These are phyloP conservation scores for Tarenaya hassleriana DNA, from an alignment of 345 rosid species.

Conservation along the genomic window DNA sequence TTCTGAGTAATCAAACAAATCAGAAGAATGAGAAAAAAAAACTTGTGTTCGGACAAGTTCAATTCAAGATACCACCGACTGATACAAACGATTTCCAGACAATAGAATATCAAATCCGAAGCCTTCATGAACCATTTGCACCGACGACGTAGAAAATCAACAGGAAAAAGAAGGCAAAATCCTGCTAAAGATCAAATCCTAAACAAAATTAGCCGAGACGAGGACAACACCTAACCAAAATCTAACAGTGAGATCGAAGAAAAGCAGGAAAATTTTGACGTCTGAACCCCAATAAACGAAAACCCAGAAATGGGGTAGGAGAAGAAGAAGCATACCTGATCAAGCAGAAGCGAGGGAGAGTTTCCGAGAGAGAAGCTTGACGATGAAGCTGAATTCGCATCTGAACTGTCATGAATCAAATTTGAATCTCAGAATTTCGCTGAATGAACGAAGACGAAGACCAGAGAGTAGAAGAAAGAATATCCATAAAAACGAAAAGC, in stretches of 20 bases:
- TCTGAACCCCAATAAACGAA: neutral
- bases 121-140: neutral
- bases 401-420: constrained; percentile 23
- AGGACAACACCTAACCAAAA: neutral
- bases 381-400: constrained; percentile 2
- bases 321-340: constrained; percentile 26
- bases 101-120: neutral
- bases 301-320: constrained; percentile 13
- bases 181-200: neutral
- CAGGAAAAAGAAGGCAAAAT: neutral
- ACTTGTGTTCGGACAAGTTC: neutral
- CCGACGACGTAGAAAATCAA: constrained; percentile 6
- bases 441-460: constrained; percentile 25
- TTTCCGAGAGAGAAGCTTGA: constrained; percentile 8
- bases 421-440: constrained; percentile 24
- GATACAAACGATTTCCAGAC: neutral
- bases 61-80: constrained; percentile 4
- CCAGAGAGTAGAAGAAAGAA: constrained; percentile 17
- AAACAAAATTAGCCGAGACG: neutral
- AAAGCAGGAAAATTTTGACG: no score
- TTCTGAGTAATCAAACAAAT: constrained; percentile 8
- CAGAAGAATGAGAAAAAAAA: neutral
- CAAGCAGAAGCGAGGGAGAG: constrained; percentile 18
- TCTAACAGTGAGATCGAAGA: constrained; percentile 5
- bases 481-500: constrained; percentile 30